Evolutionary conservation across 208 protist species (phyloP), one percentile per base, ranked within the genome.

Genomic region (Trypanosoma vivax): DNA sequence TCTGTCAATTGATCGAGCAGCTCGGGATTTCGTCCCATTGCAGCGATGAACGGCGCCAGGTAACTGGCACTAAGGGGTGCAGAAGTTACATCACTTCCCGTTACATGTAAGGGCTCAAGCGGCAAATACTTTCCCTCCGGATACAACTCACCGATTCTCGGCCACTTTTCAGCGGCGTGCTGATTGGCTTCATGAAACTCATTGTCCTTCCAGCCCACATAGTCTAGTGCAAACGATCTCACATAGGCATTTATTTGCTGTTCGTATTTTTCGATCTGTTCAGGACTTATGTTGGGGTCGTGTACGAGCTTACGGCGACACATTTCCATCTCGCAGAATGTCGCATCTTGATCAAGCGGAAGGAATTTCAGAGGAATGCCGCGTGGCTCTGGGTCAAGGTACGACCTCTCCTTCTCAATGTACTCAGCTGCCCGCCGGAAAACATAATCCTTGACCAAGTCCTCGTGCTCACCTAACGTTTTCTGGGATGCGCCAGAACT

Each of bases 121-220:
- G 64, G 33, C 21, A 57, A 60, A 42, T 57, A 49, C 35, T 67
- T 71, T 23, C 74, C 73, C 21, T 89, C 80, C 1, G 82, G 86
- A 67, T 80, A 90, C 13, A 90, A 59, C 39, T 93, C 79, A 28
- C 71, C 57, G 23, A 93, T 84, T 28, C 83, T 73, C 38, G 67
- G 67, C 83, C 86, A 93, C 57, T 77, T 37, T 37, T 79, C 77
- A 5, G 79, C 82, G 13, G 85, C 47, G 56, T 88, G 66, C 47
- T 61, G 54, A 56, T 90, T 93, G 4, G 52, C 49, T 9, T 73
- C 74, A 66, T 89, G 83, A 49, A 93, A 93, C 42, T 89, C 79
- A 47, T 41, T 46, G 52, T 93, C 86, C 50, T 88, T 79, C 80
- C 82, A 93, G 16, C 86, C 86, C 6, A 46, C 16, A 13, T 56